Base-by-base conservation (phyloP, 1,284 basidiomycete species). In the Melampsora americana region DNA sequence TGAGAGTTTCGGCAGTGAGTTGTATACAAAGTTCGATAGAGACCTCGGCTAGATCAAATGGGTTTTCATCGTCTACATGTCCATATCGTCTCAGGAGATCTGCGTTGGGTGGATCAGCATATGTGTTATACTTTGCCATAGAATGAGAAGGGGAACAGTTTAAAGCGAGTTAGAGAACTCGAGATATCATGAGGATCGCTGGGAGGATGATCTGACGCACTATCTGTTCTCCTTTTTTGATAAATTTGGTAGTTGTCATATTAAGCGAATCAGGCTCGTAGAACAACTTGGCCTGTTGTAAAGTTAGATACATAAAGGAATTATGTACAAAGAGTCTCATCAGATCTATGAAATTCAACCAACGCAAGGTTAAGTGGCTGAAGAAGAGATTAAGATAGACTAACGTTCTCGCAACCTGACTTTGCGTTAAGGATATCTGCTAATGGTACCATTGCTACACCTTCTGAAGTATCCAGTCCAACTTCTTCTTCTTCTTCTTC, bases 401-500 rank as follows among this genome's bases (percentile, higher is more conserved):
- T 77, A 79, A 92, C 94, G 79, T 96, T 97, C 83, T 93, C 91
- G 42, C 87, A 87, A n/a, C 88, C 90, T 82, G 88, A 92, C 73
- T 89, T 88, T 6, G 94, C 94, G 80, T 95, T 96, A 48, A 84
- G 86, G 86, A 98, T 90, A 83, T 98, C 95, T 0, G 95, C 96
- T 86, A 99, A 90, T 0, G 95, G 95, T 0, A 98, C 91, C 94
- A 99, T 96, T 0, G 92, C 89, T 12, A 93, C 89, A 79, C 92
- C 89, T 1, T 87, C 85, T 1, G 89, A 84, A 74, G 90, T 87
- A 68, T 89, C 79, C 1, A 60, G 26, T 6, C 67, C 72, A 7
- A 75, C 80, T 50, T 78, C 77, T n/a, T 65, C 59, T 77, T 30
- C 80, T 50, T 78, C 77, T n/a, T 65, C 59, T 77, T 30, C 64